These are phyloP conservation scores for Bassia scoparia DNA, from an alignment of 148 eudicot genomes.

Conservation along the genomic window DNA sequence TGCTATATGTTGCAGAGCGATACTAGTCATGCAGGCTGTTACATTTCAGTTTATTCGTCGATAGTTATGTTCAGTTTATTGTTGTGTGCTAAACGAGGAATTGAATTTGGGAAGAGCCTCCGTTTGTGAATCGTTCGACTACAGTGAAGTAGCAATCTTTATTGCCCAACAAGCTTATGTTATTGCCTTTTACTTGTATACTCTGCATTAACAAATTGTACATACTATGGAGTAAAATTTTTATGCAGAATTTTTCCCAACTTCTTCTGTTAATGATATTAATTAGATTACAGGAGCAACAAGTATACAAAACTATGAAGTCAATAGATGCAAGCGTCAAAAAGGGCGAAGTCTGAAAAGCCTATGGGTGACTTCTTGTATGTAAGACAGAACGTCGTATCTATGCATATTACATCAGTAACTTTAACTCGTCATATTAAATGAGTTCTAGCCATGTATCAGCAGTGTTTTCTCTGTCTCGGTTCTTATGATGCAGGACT, in stretches of 20 bases:
- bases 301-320: not conserved
- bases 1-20: too few species aligned
- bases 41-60: too few species aligned
- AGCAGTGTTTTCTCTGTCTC: not conserved
- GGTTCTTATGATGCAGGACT: too few species aligned
- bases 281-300: not conserved
- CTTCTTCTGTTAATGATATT: not conserved
- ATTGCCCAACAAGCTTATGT: not conserved
- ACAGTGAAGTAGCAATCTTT: not conserved
- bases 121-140: too few species aligned
- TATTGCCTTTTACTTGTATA: too few species aligned
- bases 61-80: too few species aligned
- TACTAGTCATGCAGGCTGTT: too few species aligned
- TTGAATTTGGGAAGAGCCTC: too few species aligned
- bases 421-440: constrained; percentile 18
- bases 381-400: not conserved
- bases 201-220: not conserved
- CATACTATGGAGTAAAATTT: not conserved
- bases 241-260: not conserved
- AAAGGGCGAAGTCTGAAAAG: constrained; percentile 13
- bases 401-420: constrained; percentile 14
- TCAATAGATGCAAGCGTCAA: not conserved
- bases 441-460: constrained; percentile 12
- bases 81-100: too few species aligned
- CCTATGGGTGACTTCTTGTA: not conserved